These are phyloP conservation scores for Metarhizium anisopliae DNA, from an alignment of 2,329 filamentous ascomycete genomes.

Conservation along the genomic window DNA sequence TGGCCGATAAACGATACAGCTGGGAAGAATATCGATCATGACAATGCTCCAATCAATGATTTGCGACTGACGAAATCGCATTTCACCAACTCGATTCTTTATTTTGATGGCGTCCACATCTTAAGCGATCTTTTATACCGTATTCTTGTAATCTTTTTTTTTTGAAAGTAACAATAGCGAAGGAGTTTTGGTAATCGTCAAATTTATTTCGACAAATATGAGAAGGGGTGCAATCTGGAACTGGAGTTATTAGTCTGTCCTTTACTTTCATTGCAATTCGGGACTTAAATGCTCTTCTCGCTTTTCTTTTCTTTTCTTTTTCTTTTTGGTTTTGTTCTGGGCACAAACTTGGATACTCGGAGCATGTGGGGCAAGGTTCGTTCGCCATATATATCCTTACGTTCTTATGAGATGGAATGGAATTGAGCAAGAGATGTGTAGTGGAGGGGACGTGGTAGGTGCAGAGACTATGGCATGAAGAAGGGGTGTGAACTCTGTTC, in stretches of 20 bases:
- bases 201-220: neutral
- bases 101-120: neutral
- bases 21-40: slow-evolving; percentile 33
- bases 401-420: neutral
- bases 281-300: neutral
- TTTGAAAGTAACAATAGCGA: slow-evolving; percentile 8
- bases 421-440: neutral
- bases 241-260: neutral
- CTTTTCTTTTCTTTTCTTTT: neutral
- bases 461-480: neutral
- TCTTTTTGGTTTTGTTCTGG: neutral
- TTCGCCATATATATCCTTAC: neutral
- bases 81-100: neutral
- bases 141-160: slow-evolving; percentile 1
- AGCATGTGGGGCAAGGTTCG: neutral
- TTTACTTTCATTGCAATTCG: neutral
- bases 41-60: neutral
- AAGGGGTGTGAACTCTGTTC: neutral
- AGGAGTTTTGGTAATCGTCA: slow-evolving; percentile 9
- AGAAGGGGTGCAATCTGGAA: neutral
- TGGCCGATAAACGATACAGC: slow-evolving; percentile 40
- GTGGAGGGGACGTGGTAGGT: neutral
- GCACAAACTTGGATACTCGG: neutral
- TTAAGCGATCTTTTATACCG: slow-evolving; percentile 1
- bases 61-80: neutral